Conservation (phyloP, 2,329 filamentous ascomycete species). For the Penicillium digitatum region DNA sequence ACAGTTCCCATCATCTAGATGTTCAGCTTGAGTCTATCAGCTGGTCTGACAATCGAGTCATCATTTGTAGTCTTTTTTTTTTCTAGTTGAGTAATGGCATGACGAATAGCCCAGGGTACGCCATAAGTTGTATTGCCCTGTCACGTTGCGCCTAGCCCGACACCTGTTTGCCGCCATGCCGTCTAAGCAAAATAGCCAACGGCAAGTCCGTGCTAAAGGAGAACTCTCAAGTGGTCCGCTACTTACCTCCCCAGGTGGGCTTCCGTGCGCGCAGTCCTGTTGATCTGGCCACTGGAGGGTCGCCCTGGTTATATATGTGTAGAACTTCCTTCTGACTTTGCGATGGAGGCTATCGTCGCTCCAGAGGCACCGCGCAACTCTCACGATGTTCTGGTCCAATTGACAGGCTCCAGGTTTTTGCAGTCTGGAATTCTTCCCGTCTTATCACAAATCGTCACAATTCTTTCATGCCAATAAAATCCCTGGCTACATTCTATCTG, state of each 20-base stretch:
- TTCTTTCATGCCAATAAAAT: conserved; percentile 26
- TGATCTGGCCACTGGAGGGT: conserved; percentile 3
- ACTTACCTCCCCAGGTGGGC: conserved; percentile 8
- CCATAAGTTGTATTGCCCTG: conserved; percentile 11
- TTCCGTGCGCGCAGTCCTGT: conserved; percentile 16
- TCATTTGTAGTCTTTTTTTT: neutral
- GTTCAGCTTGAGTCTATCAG: conserved; percentile 13
- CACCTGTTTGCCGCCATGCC: conserved; percentile 11
- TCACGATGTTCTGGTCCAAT: neutral
- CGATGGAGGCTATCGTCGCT: conserved; percentile 10
- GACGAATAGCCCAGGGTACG: conserved; percentile 4
- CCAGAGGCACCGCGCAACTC: conserved; percentile 13
- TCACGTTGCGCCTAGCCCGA: conserved; percentile 9
- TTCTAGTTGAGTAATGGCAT: conserved; percentile 3
- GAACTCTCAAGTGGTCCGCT: conserved; percentile 8
- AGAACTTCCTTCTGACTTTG: conserved; percentile 14
- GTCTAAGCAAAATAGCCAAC: conserved; percentile 4
- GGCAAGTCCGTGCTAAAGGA: conserved; percentile 3
- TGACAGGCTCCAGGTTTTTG: conserved; percentile 14
- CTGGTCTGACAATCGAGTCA: neutral
- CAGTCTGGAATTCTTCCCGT: conserved; percentile 15
- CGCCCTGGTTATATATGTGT: conserved; percentile 13
- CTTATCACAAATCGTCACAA: conserved; percentile 23
- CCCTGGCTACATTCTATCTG: conserved; percentile 16
- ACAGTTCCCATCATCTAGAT: neutral